These are phyloP conservation scores for Acacia concinna DNA, from an alignment of 331 rosid genomes.

Conservation along the genomic window DNA sequence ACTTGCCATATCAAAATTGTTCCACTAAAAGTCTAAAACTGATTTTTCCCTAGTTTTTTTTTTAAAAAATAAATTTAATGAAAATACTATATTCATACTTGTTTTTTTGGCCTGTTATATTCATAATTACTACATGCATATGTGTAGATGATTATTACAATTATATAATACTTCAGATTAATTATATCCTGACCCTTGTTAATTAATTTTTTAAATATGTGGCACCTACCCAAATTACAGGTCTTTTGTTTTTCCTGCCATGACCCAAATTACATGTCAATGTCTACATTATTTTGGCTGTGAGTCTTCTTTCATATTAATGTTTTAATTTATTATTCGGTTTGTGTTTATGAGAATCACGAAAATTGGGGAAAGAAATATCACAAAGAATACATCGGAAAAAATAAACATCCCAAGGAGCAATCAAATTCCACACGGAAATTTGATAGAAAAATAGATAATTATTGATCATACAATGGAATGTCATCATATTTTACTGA, in stretches of 20 bases:
- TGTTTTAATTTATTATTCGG: no score
- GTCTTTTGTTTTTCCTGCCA: no score
- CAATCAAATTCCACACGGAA: constrained; percentile 47
- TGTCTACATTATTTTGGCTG: neutral
- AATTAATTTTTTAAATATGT: neutral
- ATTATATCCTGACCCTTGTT: neutral
- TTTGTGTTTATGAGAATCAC: neutral
- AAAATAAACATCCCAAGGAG: neutral
- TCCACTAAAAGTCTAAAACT: neutral
- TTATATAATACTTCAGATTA: neutral
- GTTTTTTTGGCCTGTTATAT: no score
- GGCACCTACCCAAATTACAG: neutral
- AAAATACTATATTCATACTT: neutral
- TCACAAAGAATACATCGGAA: no score
- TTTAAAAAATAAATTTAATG: neutral
- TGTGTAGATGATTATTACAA: neutral
- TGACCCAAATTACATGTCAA: neutral
- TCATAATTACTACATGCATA: no score
- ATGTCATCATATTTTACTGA: constrained; percentile 27
- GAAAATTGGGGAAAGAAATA: neutral
- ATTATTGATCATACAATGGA: constrained; percentile 34
- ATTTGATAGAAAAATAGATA: constrained; percentile 37
- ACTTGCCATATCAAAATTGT: neutral
- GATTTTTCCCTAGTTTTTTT: neutral
- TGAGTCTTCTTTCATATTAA: neutral